Evolutionary conservation across 1,284 basidiomycete genomes (phyloP).

Genomic region (Leccinum griseonigrum): DNA sequence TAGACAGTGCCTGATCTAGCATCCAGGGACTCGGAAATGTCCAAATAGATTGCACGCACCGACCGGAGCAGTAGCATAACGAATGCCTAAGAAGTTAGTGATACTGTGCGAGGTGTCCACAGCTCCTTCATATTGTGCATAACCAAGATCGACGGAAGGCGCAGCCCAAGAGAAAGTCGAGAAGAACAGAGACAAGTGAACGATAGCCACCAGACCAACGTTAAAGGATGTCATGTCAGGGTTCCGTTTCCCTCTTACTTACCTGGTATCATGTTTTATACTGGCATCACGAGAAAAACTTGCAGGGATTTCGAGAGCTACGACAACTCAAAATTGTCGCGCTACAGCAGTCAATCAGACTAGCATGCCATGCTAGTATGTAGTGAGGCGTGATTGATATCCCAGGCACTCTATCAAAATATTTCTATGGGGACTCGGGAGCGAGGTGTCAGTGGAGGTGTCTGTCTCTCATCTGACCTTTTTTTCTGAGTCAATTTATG

Average conservation of each 20-base stretch:
- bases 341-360: neutral
- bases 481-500: neutral
- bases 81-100: constrained; percentile 33
- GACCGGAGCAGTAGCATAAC: constrained; percentile 34
- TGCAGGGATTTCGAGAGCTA: neutral
- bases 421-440: neutral
- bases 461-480: neutral
- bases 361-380: neutral
- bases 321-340: neutral
- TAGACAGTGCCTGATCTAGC: constrained; percentile 6
- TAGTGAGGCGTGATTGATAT: neutral
- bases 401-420: neutral
- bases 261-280: neutral
- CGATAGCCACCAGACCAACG: neutral
- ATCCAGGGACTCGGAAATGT: neutral
- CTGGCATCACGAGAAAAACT: neutral
- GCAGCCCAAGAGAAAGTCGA: neutral
- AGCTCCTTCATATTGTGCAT: constrained; percentile 33
- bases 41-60: constrained; percentile 18
- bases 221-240: constrained; percentile 1
- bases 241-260: neutral
- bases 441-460: neutral
- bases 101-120: constrained; percentile 19
- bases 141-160: constrained; percentile 23
- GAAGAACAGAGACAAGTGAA: constrained; percentile 2